Evolutionary conservation across 495 filamentous ascomycete genomes (phyloP).

Genomic region (Mytilinidion resinicola): DNA sequence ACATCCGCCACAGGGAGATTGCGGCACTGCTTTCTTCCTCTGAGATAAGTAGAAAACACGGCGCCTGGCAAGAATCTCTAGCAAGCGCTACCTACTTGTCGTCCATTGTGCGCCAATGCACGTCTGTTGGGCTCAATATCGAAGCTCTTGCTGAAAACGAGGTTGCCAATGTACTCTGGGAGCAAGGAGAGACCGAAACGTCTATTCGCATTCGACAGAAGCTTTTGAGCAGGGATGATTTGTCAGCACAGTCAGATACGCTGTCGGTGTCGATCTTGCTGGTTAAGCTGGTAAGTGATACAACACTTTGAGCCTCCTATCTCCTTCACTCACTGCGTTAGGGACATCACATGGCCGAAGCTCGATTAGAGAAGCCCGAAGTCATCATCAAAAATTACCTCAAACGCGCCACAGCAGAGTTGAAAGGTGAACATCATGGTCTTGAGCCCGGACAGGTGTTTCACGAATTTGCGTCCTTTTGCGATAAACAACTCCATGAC

Average conservation of each 20-base stretch:
- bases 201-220: slow-evolving; percentile 83
- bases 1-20: slow-evolving; percentile 66
- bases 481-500: slow-evolving; percentile 85
- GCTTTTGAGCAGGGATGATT: slow-evolving; percentile 36
- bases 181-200: slow-evolving; percentile 83
- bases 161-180: slow-evolving; percentile 85
- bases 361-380: slow-evolving; percentile 87
- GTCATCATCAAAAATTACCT: slow-evolving; percentile 80
- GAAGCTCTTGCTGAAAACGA: slow-evolving; percentile 69
- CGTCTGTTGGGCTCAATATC: slow-evolving; percentile 63
- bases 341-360: slow-evolving; percentile 83
- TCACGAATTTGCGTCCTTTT: slow-evolving; percentile 91
- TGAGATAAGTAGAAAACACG: slow-evolving; percentile 67
- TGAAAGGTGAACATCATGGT: slow-evolving; percentile 62
- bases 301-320: not conserved
- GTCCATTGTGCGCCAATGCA: slow-evolving; percentile 61
- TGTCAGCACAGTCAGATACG: slow-evolving; percentile 14
- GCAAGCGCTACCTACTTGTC: slow-evolving; percentile 75
- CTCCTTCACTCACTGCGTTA: slow-evolving; percentile 28
- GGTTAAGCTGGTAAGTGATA: slow-evolving; percentile 64
- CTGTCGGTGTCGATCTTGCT: slow-evolving; percentile 58
- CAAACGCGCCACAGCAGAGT: slow-evolving; percentile 69
- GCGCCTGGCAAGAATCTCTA: slow-evolving; percentile 75
- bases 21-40: slow-evolving; percentile 67
- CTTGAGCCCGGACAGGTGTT: slow-evolving; percentile 80